Conservation (phyloP, 805 yeast genomes). For the Cyberlindnera japonica region DNA sequence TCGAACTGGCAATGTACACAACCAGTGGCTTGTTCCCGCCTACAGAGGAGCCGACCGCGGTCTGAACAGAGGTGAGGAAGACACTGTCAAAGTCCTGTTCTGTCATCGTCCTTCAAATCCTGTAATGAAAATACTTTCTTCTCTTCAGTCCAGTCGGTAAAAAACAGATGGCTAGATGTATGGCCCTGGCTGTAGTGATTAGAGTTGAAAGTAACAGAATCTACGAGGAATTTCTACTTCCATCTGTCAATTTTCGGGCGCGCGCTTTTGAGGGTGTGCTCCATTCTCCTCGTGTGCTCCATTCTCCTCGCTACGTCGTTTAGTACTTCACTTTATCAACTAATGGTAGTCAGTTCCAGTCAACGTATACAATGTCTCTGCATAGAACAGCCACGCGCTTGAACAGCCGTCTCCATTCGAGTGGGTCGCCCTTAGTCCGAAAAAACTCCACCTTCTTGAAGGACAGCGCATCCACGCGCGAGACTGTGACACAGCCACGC, state of each 20-base stretch:
- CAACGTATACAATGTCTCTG: constrained; percentile 51
- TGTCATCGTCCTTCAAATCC: no score
- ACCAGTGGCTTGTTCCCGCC: constrained; percentile 35
- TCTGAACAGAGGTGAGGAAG: constrained; percentile 30
- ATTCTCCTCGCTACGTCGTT: no score
- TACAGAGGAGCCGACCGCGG: constrained; percentile 40
- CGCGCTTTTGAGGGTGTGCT: no score
- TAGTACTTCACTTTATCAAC: no score
- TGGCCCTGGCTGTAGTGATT: no score
- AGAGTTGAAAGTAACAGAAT: no score
- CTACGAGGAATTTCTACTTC: no score
- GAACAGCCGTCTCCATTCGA: constrained; percentile 71
- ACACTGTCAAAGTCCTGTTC: constrained; percentile 16
- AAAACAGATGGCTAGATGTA: no score
- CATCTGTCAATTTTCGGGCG: no score
- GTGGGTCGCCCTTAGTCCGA: constrained; percentile 60
- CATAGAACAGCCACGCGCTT: constrained; percentile 53
- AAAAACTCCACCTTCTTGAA: constrained; percentile 51
- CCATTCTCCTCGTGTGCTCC: no score
- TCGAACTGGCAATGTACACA: constrained; percentile 33
- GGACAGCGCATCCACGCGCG: constrained; percentile 33
- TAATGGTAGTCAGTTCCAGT: constrained; percentile 11
- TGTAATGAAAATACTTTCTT: no score
- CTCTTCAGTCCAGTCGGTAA: no score
- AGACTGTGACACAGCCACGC: constrained; percentile 44